Percentiles rank a stretch among this genome's conserved stretches.
Evolutionary conservation across 768 basidiomycete species (phyloP).

Genomic region (Lepiota brunneoincarnata): DNA sequence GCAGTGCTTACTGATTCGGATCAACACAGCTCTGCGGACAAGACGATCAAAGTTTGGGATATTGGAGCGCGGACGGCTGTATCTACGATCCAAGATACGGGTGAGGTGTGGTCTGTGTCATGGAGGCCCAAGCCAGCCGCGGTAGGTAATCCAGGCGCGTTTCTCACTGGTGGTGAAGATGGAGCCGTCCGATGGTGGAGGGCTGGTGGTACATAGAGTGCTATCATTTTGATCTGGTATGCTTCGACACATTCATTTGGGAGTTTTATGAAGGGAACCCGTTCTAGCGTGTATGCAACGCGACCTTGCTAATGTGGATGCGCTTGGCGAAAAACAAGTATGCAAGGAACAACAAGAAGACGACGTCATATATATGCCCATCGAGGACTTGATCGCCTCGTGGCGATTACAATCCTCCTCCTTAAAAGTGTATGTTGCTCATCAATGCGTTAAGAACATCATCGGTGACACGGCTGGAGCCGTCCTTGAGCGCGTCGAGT

Average conservation of each 20-base stretch:
- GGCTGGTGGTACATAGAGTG: slow-evolving; percentile 48
- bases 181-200: slow-evolving; percentile 78
- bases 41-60: slow-evolving; percentile 87
- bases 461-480: slow-evolving; percentile 22
- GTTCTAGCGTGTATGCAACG: not conserved
- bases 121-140: slow-evolving; percentile 69
- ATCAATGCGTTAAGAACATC: slow-evolving; percentile 32
- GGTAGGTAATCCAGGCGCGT: slow-evolving; percentile 56
- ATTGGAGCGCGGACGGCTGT: slow-evolving; percentile 70
- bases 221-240: not conserved
- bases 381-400: no score
- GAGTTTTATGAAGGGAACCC: not conserved
- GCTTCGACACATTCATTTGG: not conserved
- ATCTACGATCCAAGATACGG: slow-evolving; percentile 73
- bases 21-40: slow-evolving; percentile 69
- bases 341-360: no score
- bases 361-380: no score
- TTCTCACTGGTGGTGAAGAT: slow-evolving; percentile 75
- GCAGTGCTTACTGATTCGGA: slow-evolving; percentile 5
- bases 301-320: no score
- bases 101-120: slow-evolving; percentile 82
- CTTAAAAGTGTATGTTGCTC: slow-evolving; percentile 26
- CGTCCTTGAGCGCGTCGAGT: slow-evolving; percentile 27
- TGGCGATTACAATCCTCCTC: not conserved
- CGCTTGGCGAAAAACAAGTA: not conserved